Conservation (phyloP, 2,329 filamentous ascomycete species). For the Pleomassaria siparia region DNA sequence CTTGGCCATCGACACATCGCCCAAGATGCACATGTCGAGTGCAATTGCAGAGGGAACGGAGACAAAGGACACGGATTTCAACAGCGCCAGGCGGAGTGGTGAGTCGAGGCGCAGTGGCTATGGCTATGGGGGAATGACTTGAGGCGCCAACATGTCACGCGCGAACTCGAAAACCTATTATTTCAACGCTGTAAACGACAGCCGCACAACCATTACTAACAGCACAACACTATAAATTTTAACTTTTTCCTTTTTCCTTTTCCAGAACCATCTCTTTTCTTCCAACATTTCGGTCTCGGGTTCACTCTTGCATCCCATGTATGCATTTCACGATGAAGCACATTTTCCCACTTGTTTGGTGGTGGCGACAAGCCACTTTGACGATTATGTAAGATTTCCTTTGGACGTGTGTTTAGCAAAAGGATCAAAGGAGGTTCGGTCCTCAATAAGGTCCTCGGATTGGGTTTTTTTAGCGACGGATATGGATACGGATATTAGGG, state of each 20-base stretch:
- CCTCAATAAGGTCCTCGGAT: constrained; percentile 1
- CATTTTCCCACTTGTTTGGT: background rate
- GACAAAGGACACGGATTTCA: background rate
- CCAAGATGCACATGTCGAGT: background rate
- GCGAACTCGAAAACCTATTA: background rate
- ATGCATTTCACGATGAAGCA: background rate
- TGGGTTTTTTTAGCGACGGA: background rate
- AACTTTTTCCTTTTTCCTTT: background rate
- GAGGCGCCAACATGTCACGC: background rate
- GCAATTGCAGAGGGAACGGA: background rate
- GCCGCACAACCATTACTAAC: background rate
- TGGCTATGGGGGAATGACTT: background rate
- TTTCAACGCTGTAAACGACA: too few relatives aligned
- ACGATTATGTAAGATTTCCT: constrained; percentile 1
- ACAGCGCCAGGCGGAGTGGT: background rate
- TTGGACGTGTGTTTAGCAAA: background rate
- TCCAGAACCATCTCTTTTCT: background rate
- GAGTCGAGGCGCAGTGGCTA: background rate
- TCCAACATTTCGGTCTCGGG: background rate
- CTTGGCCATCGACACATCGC: constrained; percentile 13
- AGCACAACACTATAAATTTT: background rate
- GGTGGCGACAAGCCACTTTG: background rate
- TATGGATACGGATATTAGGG: too few relatives aligned
- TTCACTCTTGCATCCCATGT: background rate
- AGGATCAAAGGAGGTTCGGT: background rate